phyloP scores from a whole-genome alignment of 352 stramenopile species.

The Pythium utonaiense region DNA sequence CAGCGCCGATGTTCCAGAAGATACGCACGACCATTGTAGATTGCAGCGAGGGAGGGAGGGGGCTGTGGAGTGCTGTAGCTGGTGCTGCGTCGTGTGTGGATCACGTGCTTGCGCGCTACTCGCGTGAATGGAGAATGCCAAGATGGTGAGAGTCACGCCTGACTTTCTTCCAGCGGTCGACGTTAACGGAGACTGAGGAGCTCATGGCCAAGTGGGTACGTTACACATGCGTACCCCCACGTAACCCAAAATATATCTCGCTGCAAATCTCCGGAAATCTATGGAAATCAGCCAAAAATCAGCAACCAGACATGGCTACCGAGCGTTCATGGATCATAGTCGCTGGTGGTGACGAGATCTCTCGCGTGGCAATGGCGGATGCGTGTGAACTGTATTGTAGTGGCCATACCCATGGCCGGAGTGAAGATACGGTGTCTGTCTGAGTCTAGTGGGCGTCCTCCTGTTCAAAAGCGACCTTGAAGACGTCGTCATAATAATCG shows the following conservation, averaged over 20 bases:
- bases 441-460: slow-evolving; percentile 23
- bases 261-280: not conserved
- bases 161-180: not conserved
- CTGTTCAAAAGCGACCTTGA: slow-evolving; percentile 90
- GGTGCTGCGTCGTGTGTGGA: no score
- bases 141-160: no score
- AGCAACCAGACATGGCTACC: no score
- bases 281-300: not conserved
- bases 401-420: no score
- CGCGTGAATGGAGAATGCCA: no score
- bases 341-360: no score
- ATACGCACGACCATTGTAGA: slow-evolving; percentile 59
- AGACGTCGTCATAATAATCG: slow-evolving; percentile 96
- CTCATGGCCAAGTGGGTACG: not conserved
- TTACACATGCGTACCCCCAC: not conserved
- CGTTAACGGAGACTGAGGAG: not conserved
- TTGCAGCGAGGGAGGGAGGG: no score
- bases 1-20: slow-evolving; percentile 67
- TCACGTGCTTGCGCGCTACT: no score
- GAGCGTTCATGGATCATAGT: no score
- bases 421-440: no score
- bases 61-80: not conserved
- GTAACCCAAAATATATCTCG: not conserved
- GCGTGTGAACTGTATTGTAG: not conserved
- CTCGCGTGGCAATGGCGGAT: not conserved